Percentiles rank a stretch among this genome's conserved stretches.
phyloP scores from a whole-genome alignment of 345 rosid species.

The Acer saccharum region DNA sequence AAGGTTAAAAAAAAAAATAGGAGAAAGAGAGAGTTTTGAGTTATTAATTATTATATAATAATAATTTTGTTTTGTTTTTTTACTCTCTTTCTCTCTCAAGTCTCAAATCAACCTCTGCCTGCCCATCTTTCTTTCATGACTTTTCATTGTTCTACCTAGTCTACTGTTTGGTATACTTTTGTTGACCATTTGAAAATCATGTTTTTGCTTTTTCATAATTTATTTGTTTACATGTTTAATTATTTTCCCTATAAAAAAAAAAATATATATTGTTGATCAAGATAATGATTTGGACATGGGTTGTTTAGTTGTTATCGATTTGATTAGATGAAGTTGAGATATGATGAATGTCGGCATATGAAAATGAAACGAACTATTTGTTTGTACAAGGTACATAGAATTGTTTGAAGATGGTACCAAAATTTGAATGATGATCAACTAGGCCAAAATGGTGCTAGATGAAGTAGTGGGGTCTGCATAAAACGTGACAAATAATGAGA shows the following conservation, averaged over 20 bases:
- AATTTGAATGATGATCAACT: not conserved
- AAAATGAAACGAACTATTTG: no score
- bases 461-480: conserved; percentile 13
- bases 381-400: no score
- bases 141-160: not conserved
- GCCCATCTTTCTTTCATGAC: conserved; percentile 31
- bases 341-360: no score
- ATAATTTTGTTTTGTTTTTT: not conserved
- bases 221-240: not conserved
- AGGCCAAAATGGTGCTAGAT: not conserved
- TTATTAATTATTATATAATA: not conserved
- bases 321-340: no score
- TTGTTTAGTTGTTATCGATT: no score
- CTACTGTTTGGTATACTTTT: not conserved
- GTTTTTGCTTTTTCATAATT: not conserved
- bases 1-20: not conserved
- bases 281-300: no score
- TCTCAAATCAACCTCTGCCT: conserved; percentile 16
- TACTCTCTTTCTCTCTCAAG: not conserved
- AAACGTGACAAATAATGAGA: not conserved
- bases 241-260: no score
- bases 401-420: not conserved
- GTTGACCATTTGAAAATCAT: conserved; percentile 22
- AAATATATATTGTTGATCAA: no score
- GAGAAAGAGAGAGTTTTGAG: conserved; percentile 7